Evolutionary conservation across 768 basidiomycete species (phyloP).

Genomic region (Favolaschia claudopus): DNA sequence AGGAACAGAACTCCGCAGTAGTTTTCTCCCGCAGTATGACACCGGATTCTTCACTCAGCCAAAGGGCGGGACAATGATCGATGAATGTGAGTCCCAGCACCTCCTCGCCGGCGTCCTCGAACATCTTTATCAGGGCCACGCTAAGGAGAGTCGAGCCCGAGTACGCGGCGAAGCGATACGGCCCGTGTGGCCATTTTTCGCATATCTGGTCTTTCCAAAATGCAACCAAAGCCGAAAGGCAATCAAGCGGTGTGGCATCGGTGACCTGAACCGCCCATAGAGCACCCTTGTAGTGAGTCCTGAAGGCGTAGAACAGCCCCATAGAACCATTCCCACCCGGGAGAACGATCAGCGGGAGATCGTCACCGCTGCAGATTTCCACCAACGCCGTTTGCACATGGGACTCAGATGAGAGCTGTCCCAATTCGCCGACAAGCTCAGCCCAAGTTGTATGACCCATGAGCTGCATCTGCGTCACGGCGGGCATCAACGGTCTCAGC

Average conservation of each 20-base stretch:
- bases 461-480: constrained; percentile 38
- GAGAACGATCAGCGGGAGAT: constrained; percentile 13
- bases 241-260: constrained; percentile 7
- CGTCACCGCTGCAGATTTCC: constrained; percentile 7
- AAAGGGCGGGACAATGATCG: constrained; percentile 13
- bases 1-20: neutral
- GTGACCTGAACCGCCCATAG: constrained; percentile 22
- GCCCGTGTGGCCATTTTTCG: constrained; percentile 12
- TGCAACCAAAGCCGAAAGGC: neutral
- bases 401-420: too few relatives aligned
- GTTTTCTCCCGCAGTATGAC: neutral
- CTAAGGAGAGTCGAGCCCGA: neutral
- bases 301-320: neutral
- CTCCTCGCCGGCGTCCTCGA: constrained; percentile 18
- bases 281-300: neutral
- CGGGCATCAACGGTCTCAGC: constrained; percentile 30
- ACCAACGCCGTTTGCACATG: constrained; percentile 3
- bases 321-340: constrained; percentile 5
- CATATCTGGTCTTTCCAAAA: constrained; percentile 17
- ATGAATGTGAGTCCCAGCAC: constrained; percentile 14
- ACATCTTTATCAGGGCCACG: constrained; percentile 4
- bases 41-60: neutral
- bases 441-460: constrained; percentile 35
- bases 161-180: constrained; percentile 15
- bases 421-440: constrained; percentile 18